Evolutionary conservation across 73 alveolate genomes (phyloP).

Genomic region (Uronychia setigera): DNA sequence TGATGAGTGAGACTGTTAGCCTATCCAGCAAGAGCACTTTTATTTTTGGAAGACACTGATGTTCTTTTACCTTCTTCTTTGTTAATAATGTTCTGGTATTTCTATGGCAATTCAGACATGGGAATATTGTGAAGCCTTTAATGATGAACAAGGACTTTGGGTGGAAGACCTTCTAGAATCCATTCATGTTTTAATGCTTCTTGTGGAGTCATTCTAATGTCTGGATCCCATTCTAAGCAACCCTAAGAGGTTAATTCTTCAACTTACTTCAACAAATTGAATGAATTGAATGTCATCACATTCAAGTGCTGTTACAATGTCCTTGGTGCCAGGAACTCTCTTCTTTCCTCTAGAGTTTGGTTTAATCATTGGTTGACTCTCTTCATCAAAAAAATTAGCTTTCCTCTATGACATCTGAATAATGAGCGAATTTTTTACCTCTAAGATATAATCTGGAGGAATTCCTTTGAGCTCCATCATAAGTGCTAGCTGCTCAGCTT

Average conservation of each 20-base stretch:
- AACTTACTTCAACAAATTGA: slow-evolving; percentile 34
- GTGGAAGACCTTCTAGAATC: slow-evolving; percentile 65
- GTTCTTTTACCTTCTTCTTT: neutral
- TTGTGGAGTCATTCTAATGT: slow-evolving; percentile 87
- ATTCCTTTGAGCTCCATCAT: slow-evolving; percentile 81
- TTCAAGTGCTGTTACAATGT: slow-evolving; percentile 8
- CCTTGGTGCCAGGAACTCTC: slow-evolving; percentile 63
- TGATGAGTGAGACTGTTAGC: neutral
- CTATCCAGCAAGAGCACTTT: neutral
- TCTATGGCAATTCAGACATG: slow-evolving; percentile 40
- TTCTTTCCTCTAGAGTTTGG: slow-evolving; percentile 85
- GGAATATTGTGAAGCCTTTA: slow-evolving; percentile 55
- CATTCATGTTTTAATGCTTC: slow-evolving; percentile 92
- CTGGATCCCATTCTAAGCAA: slow-evolving; percentile 92
- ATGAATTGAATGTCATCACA: slow-evolving; percentile 51
- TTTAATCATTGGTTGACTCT: slow-evolving; percentile 20
- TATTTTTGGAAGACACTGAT: neutral
- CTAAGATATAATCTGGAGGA: slow-evolving; percentile 54
- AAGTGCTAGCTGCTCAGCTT: slow-evolving; percentile 77
- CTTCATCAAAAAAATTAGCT: slow-evolving; percentile 33
- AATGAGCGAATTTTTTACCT: slow-evolving; percentile 20
- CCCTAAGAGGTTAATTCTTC: neutral
- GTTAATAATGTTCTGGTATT: neutral
- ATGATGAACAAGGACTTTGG: slow-evolving; percentile 3
- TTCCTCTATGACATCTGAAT: slow-evolving; percentile 45